These are phyloP conservation scores for Aureobasidium zeae DNA, from an alignment of 2,329 filamentous ascomycete species.

Conservation along the genomic window DNA sequence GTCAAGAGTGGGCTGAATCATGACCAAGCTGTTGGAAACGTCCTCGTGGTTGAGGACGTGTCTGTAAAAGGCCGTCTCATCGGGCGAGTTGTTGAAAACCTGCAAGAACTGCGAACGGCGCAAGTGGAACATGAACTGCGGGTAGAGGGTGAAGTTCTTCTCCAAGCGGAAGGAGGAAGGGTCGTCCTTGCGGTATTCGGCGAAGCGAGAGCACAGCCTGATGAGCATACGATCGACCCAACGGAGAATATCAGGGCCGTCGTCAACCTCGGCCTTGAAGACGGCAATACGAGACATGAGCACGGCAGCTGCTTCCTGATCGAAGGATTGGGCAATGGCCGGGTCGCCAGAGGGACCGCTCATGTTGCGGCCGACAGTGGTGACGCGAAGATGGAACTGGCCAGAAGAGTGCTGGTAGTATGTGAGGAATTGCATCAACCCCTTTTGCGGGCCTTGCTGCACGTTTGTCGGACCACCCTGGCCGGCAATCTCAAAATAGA, in stretches of 20 bases:
- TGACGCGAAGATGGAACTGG: constrained; percentile 91
- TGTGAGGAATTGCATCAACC: constrained; percentile 95
- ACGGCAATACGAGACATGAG: constrained; percentile 99
- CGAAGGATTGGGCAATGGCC: constrained; percentile 91
- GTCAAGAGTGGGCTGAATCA: constrained; percentile 97
- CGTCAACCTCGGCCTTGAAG: constrained; percentile 97
- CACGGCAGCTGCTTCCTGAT: constrained; percentile 94
- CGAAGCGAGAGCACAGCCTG: constrained; percentile 87
- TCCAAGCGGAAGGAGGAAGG: constrained; percentile 92
- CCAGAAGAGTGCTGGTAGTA: constrained; percentile 98
- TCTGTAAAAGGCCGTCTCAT: constrained; percentile 97
- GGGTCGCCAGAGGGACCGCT: constrained; percentile 92
- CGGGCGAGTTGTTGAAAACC: constrained; percentile 98
- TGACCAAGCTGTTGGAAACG: constrained; percentile 89
- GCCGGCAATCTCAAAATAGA: constrained; percentile 96
- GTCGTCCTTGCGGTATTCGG: constrained; percentile 96
- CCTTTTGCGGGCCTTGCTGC: constrained; percentile 79
- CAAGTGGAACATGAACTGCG: constrained; percentile 99
- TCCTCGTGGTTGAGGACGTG: constrained; percentile 97
- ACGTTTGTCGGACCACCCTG: constrained; percentile 80
- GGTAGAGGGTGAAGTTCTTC: constrained; percentile 98
- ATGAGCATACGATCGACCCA: constrained; percentile 99
- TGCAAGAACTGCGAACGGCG: constrained; percentile 95
- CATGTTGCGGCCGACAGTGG: constrained; percentile 81
- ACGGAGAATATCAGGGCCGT: constrained; percentile 92